Evolutionary conservation across 768 basidiomycete species (phyloP).

Genomic region (Leccinellum rugosiceps): DNA sequence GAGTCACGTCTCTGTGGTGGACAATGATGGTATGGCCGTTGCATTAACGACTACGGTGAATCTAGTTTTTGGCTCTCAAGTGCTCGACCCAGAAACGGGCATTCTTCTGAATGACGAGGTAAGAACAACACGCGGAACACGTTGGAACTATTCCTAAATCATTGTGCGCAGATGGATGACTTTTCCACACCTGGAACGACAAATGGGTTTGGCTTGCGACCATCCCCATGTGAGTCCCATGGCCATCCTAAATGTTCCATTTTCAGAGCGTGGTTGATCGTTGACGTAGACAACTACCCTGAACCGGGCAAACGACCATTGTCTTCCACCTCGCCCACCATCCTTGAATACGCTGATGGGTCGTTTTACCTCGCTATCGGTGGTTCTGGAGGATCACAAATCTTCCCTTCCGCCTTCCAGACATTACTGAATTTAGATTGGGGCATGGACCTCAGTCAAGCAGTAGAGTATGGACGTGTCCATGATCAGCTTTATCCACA

Average conservation of each 20-base stretch:
- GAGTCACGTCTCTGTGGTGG: slow-evolving; percentile 85
- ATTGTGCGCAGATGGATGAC: slow-evolving; percentile 69
- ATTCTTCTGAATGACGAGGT: slow-evolving; percentile 88
- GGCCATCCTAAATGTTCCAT: not conserved
- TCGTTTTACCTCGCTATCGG: slow-evolving; percentile 73
- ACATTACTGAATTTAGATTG: slow-evolving; percentile 70
- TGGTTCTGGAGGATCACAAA: slow-evolving; percentile 84
- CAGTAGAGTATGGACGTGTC: slow-evolving; percentile 81
- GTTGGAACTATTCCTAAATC: not conserved
- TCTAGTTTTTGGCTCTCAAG: slow-evolving; percentile 81
- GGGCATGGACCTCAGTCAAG: slow-evolving; percentile 74
- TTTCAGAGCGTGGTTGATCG: not conserved
- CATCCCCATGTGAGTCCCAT: slow-evolving; percentile 65
- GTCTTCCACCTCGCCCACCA: slow-evolving; percentile 79
- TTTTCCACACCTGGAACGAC: slow-evolving; percentile 84
- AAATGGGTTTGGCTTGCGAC: slow-evolving; percentile 79
- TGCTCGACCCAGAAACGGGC: slow-evolving; percentile 84
- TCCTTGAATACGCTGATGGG: slow-evolving; percentile 75
- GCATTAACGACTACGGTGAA: slow-evolving; percentile 88
- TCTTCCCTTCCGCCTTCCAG: slow-evolving; percentile 79
- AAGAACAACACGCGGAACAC: not conserved
- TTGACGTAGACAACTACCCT: slow-evolving; percentile 75
- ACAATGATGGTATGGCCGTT: slow-evolving; percentile 84
- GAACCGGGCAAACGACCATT: slow-evolving; percentile 85
- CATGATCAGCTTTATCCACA: slow-evolving; percentile 85